Base-by-base conservation (phyloP, 768 basidiomycete genomes). In the Collybiopsis confluens region DNA sequence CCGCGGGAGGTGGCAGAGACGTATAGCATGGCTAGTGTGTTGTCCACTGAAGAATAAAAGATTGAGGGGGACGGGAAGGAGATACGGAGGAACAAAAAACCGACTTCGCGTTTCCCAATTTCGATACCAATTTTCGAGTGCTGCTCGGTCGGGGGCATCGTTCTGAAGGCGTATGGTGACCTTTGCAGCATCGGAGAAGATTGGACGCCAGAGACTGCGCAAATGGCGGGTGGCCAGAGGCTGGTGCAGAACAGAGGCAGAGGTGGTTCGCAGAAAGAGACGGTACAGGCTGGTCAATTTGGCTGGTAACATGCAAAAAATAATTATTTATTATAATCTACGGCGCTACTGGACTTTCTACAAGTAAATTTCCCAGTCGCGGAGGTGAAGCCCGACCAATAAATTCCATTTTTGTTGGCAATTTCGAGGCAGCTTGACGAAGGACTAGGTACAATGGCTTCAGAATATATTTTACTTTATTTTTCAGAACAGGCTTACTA, bases 351-450 rank as follows among this genome's bases (percentile, higher is more conserved):
- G 30, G 30, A n/a, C n/a, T n/a, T n/a, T 76, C 69, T 2, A 90
- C 61, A 40, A 90, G 59, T 38, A 89, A 65, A 56, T 76, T 85
- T 16, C 90, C 91, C 11, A 93, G 68, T 1, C 92, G 82, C 36
- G 94, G 87, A 3, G 84, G 84, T 0, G 88, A 74, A 11, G 73
- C 64, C 11, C 77, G 76, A 57, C 74, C 79, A 56, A 98, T 87
- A 68, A 98, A 93, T 65, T 98, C 95, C 70, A 90, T 92, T 46
- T 76, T 76, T 0, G 90, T 86, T 0, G 96, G 95, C 13, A 98
- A 78, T 66, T 94, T 96, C 36, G 80, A 83, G 16, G 88, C 77
- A n/a, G 92, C 95, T 57, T 90, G 85, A 26, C 90, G 86, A 43
- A 98, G 80, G 15, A 91, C 95, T 97, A n/a, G n/a, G 55, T 1